A percentile compares a stretch with the other conserved stretches of the same genome.
Conservation (phyloP, 352 stramenopile species). For the Phytophthora agathidicida region DNA sequence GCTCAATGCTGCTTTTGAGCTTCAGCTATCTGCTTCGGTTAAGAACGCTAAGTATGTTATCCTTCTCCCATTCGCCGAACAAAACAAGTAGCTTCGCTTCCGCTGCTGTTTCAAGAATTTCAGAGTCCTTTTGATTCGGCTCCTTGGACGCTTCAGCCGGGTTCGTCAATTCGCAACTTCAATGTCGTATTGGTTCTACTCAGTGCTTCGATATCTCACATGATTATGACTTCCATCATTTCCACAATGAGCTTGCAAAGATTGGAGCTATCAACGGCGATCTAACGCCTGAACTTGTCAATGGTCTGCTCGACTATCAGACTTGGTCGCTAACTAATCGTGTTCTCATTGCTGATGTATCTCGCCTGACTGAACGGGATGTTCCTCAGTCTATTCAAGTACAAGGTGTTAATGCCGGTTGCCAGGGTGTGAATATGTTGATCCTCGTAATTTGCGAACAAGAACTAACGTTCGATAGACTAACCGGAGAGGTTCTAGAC, state of each 20-base stretch:
- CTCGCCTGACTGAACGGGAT: too few species aligned
- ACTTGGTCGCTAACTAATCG: too few species aligned
- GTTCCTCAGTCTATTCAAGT: too few species aligned
- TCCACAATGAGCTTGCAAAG: background rate
- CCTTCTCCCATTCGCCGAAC: background rate
- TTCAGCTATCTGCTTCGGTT: background rate
- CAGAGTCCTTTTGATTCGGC: background rate
- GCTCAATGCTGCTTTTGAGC: background rate
- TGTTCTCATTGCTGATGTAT: too few species aligned
- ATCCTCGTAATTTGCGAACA: too few species aligned
- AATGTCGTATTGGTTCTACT: background rate
- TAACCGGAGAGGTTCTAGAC: too few species aligned
- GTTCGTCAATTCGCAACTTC: background rate
- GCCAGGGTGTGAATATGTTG: too few species aligned
- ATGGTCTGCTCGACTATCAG: too few species aligned
- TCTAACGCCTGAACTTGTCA: background rate
- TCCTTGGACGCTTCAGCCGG: constrained; percentile 2
- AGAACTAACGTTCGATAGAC: too few species aligned
- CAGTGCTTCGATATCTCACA: too few species aligned
- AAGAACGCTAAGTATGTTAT: constrained; percentile 2
- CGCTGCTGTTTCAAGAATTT: background rate
- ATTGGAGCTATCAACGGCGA: constrained; percentile 22
- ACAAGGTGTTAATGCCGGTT: too few species aligned
- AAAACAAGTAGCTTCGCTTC: background rate
- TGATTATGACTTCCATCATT: background rate